A percentile compares a stretch with the other conserved stretches of the same genome.
These are phyloP conservation scores for Picea glauca DNA, from an alignment of 75 land plant genomes.

Conservation along the genomic window DNA sequence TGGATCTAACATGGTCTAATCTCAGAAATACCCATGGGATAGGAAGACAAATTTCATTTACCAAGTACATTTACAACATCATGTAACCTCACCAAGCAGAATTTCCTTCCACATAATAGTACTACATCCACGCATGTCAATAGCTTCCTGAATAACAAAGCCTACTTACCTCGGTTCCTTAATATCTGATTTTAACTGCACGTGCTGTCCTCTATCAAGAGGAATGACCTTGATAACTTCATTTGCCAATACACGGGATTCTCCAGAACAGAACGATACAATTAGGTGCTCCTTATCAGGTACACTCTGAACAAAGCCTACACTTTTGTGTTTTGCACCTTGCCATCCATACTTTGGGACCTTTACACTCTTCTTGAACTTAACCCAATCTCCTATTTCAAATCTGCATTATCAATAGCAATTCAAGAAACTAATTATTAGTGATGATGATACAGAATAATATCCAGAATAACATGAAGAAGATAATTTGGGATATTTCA, in stretches of 20 bases:
- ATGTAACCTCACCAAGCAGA: no score
- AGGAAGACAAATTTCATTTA: no score
- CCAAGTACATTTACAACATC: no score
- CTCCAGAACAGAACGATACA: constrained; percentile 88
- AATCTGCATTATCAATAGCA: constrained; percentile 37
- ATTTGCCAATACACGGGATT: constrained; percentile 52
- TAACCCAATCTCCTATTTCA: constrained; percentile 90
- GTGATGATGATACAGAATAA: neutral
- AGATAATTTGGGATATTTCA: neutral
- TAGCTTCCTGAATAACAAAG: no score
- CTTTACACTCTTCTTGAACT: constrained; percentile 63
- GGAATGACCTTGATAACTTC: constrained; percentile 88
- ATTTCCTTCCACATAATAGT: no score
- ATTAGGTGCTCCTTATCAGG: constrained; percentile 54
- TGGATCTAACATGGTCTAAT: no score
- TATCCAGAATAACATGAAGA: neutral
- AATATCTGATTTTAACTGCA: constrained; percentile 71
- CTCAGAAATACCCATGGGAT: no score
- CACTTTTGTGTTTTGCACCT: constrained; percentile 77
- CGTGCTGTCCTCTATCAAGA: constrained; percentile 87
- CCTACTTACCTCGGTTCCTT: constrained; percentile 74
- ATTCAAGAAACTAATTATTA: neutral
- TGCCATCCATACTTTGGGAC: constrained; percentile 84
- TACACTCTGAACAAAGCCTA: constrained; percentile 88
- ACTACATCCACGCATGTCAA: no score